These are phyloP conservation scores for Globisporangium spiculum DNA, from an alignment of 352 stramenopile species.

Conservation along the genomic window DNA sequence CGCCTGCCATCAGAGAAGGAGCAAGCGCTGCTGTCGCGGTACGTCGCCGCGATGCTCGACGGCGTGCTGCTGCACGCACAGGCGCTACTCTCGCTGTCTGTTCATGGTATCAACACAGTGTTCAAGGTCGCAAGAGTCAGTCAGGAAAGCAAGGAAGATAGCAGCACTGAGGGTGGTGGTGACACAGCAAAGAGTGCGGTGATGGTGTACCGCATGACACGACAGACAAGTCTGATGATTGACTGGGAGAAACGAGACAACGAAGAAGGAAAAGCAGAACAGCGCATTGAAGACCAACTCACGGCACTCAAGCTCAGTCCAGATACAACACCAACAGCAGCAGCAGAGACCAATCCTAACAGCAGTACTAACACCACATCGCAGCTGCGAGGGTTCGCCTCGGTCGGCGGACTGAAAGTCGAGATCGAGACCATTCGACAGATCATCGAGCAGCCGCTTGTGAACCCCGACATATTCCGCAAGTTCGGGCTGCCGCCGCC, in stretches of 20 bases:
- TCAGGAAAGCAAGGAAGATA: conserved; percentile 7
- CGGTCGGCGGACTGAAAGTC: conserved; percentile 87
- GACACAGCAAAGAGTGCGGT: neutral
- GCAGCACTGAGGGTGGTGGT: neutral
- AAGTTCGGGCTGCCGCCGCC: conserved; percentile 94
- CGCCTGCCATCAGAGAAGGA: conserved; percentile 54
- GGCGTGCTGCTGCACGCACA: conserved; percentile 51
- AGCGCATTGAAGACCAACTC: conserved; percentile 1
- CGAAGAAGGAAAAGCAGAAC: neutral
- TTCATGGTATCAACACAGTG: conserved; percentile 56
- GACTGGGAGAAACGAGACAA: conserved; percentile 8
- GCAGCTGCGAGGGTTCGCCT: conserved; percentile 51
- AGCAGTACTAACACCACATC: neutral
- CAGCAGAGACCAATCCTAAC: neutral
- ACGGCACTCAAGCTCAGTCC: conserved; percentile 7
- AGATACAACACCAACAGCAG: neutral
- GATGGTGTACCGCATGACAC: conserved; percentile 7
- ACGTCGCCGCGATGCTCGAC: conserved; percentile 64
- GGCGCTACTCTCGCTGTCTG: conserved; percentile 51
- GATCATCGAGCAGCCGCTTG: conserved; percentile 95
- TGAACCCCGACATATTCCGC: conserved; percentile 92
- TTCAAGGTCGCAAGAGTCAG: conserved; percentile 43
- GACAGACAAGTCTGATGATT: conserved; percentile 4
- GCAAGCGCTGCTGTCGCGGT: conserved; percentile 43
- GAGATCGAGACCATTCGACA: conserved; percentile 94